Base-by-base conservation (phyloP, 2,329 filamentous ascomycete genomes). In the Alternaria viburni region DNA sequence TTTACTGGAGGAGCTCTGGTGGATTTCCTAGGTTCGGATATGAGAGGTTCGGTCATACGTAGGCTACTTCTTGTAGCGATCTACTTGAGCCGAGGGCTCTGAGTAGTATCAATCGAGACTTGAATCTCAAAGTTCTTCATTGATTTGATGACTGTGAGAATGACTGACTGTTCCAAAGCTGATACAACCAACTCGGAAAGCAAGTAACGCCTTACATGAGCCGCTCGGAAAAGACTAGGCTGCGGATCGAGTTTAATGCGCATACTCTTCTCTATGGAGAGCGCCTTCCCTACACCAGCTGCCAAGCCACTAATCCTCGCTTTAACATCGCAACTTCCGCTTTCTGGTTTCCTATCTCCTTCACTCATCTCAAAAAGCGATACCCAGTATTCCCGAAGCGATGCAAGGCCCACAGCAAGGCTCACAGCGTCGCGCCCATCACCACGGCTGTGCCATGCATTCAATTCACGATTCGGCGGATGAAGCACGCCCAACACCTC, bases 301-400 rank as follows among this genome's bases (percentile, higher is more conserved):
- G 49, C 49, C 49, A 52, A 52, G 49, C 2, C 49, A 17, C 49
- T 25, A 52, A 23, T 8, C 9, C 8, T 2, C 2, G 2, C 4
- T 0, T 25, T 30, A 1, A 8, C 9, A 0, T 1, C 1, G 8
- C 47, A 3, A 26, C 17, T 51, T 17, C 5, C 6, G 30, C 9
- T 5, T 11, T 19, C 30, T 1, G 3, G 13, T n/a, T n/a, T 6
- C 6, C 13, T 52, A 15, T 1, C 3, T 5, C 19, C 2, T 51
- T 12, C 17, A 6, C 15, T 10, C 28, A 21, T 36, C 17, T 36
- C 28, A 3, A 23, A 36, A 4, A 11, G 4, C 6, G 43, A 3
- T 13, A 44, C 17, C 0, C 19, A 13, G 10, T 44, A 13, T 21
- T 6, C 3, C 17, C 17, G 1, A 13, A 19, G 12, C 4, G 0